Base-by-base conservation (phyloP, 805 yeast genomes). In the Yamadazyma paraphyllophila region DNA sequence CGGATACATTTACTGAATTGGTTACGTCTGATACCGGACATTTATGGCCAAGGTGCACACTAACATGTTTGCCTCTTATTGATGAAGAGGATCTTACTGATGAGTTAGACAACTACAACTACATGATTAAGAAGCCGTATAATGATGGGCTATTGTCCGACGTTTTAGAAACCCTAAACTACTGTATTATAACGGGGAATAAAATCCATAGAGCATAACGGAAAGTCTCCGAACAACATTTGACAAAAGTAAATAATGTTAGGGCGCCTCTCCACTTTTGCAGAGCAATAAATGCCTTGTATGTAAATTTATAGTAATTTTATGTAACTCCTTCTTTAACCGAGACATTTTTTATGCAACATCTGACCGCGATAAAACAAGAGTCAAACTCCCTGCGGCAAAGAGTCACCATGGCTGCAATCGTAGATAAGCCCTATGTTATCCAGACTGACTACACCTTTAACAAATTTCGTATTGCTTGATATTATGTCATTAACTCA, bases 101-200 rank as follows among this genome's bases (percentile, higher is more conserved):
- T 47, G 73, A 69, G 48, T 50, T 65, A 16, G 53, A 52, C 11
- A 48, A 45, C 10, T 67, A 59, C 46, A 62, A 65, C 38, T 71
- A 69, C 46, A 50, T 65, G 24, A 26, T n/a, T 9, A 27, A 50
- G 1, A 39, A 41, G 10, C 39, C 46, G n/a, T 14, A 32, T 4
- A 35, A 45, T 5, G 51, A 52, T 9, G 39, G 48, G 5, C 42
- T 60, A 8, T 51, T 50, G 2, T 32, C 41, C 2, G 48, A 49
- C 29, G 44, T 69, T 20, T 44, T 61, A 30, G 41, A 46, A 5
- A 54, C 59, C 9, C 52, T 71, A 13, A 52, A 62, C 37, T 70
- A 58, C 44, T 71, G 77, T 45, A 59, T 60, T 24, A 57, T 61
- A 37, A 66, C 68, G 0, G 77, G 77, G 7, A 69, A 69, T 34